Evolutionary conservation across 2,329 filamentous ascomycete genomes (phyloP).

Genomic region (Pyrenochaeta sp.): DNA sequence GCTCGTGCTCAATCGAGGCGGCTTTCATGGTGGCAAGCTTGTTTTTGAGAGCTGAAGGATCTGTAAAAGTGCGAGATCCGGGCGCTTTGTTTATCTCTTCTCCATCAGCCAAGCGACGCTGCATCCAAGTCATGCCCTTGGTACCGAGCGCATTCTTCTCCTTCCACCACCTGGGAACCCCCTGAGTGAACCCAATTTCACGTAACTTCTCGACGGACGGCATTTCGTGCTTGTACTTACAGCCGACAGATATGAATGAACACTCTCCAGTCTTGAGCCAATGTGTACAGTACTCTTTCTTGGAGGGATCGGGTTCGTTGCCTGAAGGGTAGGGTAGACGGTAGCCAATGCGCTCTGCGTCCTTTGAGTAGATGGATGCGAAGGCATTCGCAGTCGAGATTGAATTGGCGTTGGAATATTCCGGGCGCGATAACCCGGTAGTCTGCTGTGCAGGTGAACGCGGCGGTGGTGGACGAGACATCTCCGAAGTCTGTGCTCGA

Average conservation of each 20-base stretch:
- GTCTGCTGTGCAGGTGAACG: no score
- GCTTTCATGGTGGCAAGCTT: no score
- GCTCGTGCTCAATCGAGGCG: no score
- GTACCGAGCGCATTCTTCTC: conserved; percentile 51
- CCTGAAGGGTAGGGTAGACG: conserved; percentile 44
- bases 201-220: conserved; percentile 73
- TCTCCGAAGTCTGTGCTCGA: no score
- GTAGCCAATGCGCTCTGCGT: conserved; percentile 38
- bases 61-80: conserved; percentile 10
- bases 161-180: conserved; percentile 64
- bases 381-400: conserved; percentile 34
- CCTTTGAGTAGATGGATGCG: conserved; percentile 32
- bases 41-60: conserved; percentile 6
- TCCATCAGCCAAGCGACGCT: conserved; percentile 20
- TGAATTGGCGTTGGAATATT: not conserved
- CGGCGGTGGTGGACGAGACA: no score
- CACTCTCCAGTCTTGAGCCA: conserved; percentile 89
- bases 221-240: conserved; percentile 92
- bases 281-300: conserved; percentile 85
- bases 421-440: no score
- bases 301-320: conserved; percentile 51
- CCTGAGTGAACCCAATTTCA: conserved; percentile 68
- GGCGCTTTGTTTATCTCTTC: conserved; percentile 5
- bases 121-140: conserved; percentile 32
- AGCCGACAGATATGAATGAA: conserved; percentile 84